Conservation (phyloP, 768 basidiomycete genomes). For the Pleurotus djamor region DNA sequence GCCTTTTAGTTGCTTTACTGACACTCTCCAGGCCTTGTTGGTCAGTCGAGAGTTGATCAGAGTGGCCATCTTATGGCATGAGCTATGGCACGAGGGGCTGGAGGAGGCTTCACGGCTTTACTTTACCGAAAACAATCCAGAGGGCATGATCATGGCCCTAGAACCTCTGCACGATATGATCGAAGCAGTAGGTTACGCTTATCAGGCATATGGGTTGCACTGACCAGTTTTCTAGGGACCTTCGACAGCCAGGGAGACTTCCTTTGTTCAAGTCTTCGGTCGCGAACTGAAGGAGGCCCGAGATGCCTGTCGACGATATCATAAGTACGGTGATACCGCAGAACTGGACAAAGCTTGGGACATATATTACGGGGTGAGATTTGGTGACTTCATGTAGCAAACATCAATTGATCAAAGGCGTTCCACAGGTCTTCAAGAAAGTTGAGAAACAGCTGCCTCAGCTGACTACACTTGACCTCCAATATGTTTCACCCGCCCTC, state of each 20-base stretch:
- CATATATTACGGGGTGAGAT: conserved; percentile 89
- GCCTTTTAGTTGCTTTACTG: too few relatives aligned
- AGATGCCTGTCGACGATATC: conserved; percentile 86
- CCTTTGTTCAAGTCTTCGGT: conserved; percentile 92
- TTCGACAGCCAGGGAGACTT: conserved; percentile 90
- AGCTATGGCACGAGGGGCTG: conserved; percentile 97
- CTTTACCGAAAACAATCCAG: conserved; percentile 96
- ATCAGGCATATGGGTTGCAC: background rate
- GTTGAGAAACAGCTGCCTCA: conserved; percentile 92
- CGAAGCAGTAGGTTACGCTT: conserved; percentile 60
- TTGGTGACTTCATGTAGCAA: background rate
- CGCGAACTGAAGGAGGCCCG: conserved; percentile 90
- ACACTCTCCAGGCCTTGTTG: conserved; percentile 58
- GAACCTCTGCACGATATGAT: conserved; percentile 93
- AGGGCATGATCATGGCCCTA: conserved; percentile 92
- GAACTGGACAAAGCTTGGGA: conserved; percentile 99
- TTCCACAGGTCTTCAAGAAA: conserved; percentile 84
- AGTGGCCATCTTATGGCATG: conserved; percentile 98
- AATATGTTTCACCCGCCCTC: conserved; percentile 94
- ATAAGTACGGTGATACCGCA: conserved; percentile 79
- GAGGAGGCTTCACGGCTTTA: conserved; percentile 97
- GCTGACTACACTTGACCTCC: conserved; percentile 87
- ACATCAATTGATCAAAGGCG: background rate
- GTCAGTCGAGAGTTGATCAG: conserved; percentile 96
- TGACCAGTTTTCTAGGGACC: conserved; percentile 61